Conservation (phyloP, 2,329 filamentous ascomycete genomes). For the Fusarium neocosmosporiellum region DNA sequence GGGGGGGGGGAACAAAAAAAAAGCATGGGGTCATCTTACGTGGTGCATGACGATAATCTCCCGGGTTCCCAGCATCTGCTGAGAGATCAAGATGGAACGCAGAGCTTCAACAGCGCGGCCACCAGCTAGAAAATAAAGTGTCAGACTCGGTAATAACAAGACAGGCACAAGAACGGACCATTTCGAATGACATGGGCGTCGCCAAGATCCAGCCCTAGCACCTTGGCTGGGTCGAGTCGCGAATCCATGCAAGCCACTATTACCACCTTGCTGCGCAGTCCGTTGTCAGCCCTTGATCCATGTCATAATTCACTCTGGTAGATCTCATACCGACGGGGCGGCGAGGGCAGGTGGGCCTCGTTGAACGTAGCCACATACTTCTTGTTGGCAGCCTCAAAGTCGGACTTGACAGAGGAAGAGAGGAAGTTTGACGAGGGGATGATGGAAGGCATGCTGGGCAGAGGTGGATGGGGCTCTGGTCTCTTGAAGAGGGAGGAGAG, state of each 20-base stretch:
- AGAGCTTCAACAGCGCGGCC: constrained; percentile 75
- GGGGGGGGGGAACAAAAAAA: neutral
- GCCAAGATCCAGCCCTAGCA: constrained; percentile 72
- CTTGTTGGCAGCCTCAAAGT: constrained; percentile 40
- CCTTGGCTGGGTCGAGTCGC: constrained; percentile 73
- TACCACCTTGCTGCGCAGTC: constrained; percentile 46
- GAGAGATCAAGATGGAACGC: constrained; percentile 80
- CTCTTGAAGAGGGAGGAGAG: neutral
- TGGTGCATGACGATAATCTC: constrained; percentile 83
- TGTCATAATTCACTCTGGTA: neutral
- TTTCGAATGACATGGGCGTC: constrained; percentile 85
- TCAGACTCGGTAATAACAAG: neutral
- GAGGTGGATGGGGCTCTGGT: neutral
- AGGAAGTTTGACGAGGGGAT: neutral
- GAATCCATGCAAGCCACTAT: constrained; percentile 85
- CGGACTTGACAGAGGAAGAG: constrained; percentile 20
- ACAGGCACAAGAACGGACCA: constrained; percentile 43
- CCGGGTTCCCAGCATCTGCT: constrained; percentile 80
- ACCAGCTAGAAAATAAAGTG: constrained; percentile 55
- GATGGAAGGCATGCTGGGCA: constrained; percentile 21
- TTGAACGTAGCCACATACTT: constrained; percentile 36
- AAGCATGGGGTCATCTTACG: constrained; percentile 37
- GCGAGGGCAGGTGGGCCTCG: constrained; percentile 36
- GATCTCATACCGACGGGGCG: constrained; percentile 36
- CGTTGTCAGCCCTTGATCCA: constrained; percentile 27